phyloP scores from a whole-genome alignment of 345 rosid species.

The Pelargonium nanum region DNA sequence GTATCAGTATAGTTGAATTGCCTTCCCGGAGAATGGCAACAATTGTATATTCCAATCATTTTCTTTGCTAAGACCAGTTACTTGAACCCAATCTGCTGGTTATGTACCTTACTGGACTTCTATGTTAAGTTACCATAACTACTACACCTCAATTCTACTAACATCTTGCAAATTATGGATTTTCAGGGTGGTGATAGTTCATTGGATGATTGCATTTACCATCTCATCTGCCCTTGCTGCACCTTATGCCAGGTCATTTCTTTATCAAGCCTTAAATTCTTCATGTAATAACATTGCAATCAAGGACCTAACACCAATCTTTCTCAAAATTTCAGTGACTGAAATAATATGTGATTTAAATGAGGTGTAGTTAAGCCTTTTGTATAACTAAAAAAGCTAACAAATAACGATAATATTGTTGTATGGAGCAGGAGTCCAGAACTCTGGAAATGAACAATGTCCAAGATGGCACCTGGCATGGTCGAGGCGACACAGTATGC shows the following conservation, averaged over 20 bases:
- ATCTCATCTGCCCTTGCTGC: constrained; percentile 70
- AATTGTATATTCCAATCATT: too few relatives aligned
- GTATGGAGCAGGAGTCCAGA: constrained; percentile 58
- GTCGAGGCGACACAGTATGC: constrained; percentile 82
- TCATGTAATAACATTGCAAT: background rate
- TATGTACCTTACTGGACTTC: background rate
- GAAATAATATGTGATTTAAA: too few relatives aligned
- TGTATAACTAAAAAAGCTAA: background rate
- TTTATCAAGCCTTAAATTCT: background rate
- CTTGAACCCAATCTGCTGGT: background rate
- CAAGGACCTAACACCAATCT: background rate
- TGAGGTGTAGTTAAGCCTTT: background rate
- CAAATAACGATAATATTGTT: background rate
- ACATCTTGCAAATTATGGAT: background rate
- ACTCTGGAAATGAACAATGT: constrained; percentile 95
- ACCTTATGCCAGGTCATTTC: constrained; percentile 60
- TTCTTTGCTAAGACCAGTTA: too few relatives aligned
- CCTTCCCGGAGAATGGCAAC: too few relatives aligned
- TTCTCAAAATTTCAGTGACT: background rate
- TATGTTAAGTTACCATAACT: background rate
- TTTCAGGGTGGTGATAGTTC: constrained; percentile 57
- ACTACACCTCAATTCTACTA: background rate
- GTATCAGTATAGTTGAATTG: too few relatives aligned
- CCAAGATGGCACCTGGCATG: constrained; percentile 89
- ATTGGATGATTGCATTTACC: constrained; percentile 65